phyloP scores from a whole-genome alignment of 192 early-diverging fungal species.

The Backusella sp. region DNA sequence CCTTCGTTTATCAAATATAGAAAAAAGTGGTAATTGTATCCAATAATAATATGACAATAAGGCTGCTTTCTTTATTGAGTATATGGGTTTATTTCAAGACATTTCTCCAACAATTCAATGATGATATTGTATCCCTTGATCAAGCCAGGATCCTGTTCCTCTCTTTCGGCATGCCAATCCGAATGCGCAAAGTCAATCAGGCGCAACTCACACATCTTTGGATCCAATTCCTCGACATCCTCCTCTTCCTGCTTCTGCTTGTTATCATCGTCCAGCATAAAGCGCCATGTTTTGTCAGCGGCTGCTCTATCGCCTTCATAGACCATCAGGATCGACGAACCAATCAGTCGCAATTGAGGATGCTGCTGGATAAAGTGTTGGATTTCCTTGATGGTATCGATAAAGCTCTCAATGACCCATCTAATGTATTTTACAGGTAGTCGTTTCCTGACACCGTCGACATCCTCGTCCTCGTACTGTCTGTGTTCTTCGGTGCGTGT shows the following conservation, averaged over 20 bases:
- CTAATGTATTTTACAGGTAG: conserved; percentile 50
- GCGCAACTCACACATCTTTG: conserved; percentile 61
- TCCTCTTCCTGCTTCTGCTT: conserved; percentile 32
- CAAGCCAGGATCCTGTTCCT: conserved; percentile 67
- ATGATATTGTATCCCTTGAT: conserved; percentile 65
- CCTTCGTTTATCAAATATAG: too few relatives aligned
- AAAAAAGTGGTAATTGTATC: too few relatives aligned
- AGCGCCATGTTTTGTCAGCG: conserved; percentile 47
- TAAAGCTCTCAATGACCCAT: conserved; percentile 59
- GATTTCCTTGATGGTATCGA: conserved; percentile 60
- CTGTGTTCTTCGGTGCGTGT: not conserved
- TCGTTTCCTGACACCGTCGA: conserved; percentile 14
- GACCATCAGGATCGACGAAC: conserved; percentile 74
- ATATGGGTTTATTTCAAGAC: conserved; percentile 23
- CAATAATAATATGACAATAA: too few relatives aligned
- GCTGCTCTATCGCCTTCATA: conserved; percentile 70
- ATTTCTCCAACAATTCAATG: conserved; percentile 49
- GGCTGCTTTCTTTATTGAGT: not conserved
- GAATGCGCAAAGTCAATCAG: conserved; percentile 94
- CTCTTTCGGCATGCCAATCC: conserved; percentile 53
- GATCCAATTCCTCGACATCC: conserved; percentile 23
- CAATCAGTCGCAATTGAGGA: conserved; percentile 62
- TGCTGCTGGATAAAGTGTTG: conserved; percentile 46
- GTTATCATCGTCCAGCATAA: conserved; percentile 27
- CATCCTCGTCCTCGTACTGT: not conserved